phyloP scores from a whole-genome alignment of 495 filamentous ascomycete species.

The Monascus purpureus region DNA sequence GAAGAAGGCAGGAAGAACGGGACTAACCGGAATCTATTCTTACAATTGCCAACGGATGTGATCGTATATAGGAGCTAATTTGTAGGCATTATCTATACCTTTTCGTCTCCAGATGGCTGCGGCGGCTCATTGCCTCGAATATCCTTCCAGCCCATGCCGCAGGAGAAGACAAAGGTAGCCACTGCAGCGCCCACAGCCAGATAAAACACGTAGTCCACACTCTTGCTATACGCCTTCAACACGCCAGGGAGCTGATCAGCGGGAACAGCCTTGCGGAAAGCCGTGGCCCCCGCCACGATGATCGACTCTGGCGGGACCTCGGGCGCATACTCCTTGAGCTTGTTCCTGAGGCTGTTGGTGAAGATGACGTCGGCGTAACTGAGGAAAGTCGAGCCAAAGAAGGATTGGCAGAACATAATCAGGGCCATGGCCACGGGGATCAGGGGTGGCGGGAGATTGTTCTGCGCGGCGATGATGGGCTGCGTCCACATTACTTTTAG shows the following conservation, averaged over 20 bases:
- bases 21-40: too few relatives aligned
- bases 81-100: too few relatives aligned
- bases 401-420: slow-evolving; percentile 35
- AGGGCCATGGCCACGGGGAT: slow-evolving; percentile 37
- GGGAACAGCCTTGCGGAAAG: slow-evolving; percentile 20
- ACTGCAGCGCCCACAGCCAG: slow-evolving; percentile 17
- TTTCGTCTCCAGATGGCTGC: too few relatives aligned
- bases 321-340: slow-evolving; percentile 21
- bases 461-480: slow-evolving; percentile 41
- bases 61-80: too few relatives aligned
- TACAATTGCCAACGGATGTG: too few relatives aligned
- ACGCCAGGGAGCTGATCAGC: slow-evolving; percentile 15
- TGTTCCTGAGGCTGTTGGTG: slow-evolving; percentile 24
- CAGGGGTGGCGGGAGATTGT: slow-evolving; percentile 25
- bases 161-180: slow-evolving; percentile 18
- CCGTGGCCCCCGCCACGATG: slow-evolving; percentile 27
- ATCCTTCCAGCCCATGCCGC: slow-evolving; percentile 41
- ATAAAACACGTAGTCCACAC: slow-evolving; percentile 26
- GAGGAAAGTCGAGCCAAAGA: slow-evolving; percentile 34
- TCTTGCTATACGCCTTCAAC: slow-evolving; percentile 27
- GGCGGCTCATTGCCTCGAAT: slow-evolving; percentile 32
- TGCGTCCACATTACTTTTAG: slow-evolving; percentile 2
- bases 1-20: too few relatives aligned
- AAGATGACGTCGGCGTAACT: slow-evolving; percentile 34
- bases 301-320: slow-evolving; percentile 17